Evolutionary conservation across 768 basidiomycete species (phyloP).

Genomic region (Peribolospora baueri): DNA sequence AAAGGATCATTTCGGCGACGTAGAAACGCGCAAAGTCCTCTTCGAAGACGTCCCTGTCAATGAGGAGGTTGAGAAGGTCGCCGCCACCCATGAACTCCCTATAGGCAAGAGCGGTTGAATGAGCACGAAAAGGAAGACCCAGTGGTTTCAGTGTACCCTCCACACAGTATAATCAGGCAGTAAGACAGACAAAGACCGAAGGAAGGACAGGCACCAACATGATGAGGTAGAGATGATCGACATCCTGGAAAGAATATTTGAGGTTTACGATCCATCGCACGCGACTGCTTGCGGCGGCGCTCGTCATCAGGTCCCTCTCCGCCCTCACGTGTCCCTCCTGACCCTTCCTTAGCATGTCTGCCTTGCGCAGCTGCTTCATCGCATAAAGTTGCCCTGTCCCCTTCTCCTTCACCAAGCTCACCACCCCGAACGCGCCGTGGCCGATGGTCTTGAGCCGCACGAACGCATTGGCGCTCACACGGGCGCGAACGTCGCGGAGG

Average conservation of each 20-base stretch:
- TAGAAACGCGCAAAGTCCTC: slow-evolving; percentile 85
- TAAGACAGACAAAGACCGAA: neutral
- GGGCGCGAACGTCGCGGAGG: slow-evolving; percentile 55
- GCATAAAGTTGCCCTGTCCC: slow-evolving; percentile 59
- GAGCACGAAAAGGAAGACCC: neutral
- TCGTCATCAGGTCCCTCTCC: slow-evolving; percentile 78
- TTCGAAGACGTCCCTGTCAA: slow-evolving; percentile 71
- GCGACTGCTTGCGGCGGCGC: slow-evolving; percentile 47
- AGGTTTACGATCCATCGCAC: slow-evolving; percentile 88
- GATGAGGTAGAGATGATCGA: slow-evolving; percentile 82
- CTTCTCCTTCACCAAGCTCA: slow-evolving; percentile 67
- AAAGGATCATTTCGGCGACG: slow-evolving; percentile 77
- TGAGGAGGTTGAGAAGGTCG: slow-evolving; percentile 82
- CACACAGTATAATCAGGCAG: neutral
- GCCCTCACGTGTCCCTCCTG: slow-evolving; percentile 95
- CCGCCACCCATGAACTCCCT: slow-evolving; percentile 82
- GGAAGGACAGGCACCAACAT: slow-evolving; percentile 9
- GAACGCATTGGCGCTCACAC: slow-evolving; percentile 65
- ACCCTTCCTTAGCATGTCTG: slow-evolving; percentile 31
- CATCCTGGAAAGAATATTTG: slow-evolving; percentile 83
- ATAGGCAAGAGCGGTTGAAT: slow-evolving; percentile 25
- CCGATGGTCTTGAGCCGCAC: slow-evolving; percentile 79
- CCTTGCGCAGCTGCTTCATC: slow-evolving; percentile 66
- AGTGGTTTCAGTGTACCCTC: neutral
- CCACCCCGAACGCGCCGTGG: slow-evolving; percentile 93